Conservation (phyloP, 1,139 yeast species). For the Lodderomyces beijingensis region DNA sequence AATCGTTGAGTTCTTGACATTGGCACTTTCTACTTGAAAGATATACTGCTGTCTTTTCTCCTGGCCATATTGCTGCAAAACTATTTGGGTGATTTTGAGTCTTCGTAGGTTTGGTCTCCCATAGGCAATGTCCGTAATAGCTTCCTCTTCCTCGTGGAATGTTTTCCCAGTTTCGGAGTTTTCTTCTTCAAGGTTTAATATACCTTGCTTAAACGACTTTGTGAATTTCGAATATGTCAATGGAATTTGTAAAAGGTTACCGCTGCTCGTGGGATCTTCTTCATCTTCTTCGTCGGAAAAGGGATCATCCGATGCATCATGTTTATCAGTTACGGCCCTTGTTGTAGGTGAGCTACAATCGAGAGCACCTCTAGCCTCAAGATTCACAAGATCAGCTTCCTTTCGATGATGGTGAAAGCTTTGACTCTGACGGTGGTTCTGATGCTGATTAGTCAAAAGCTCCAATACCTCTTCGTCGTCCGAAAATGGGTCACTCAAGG, state of each 20-base stretch:
- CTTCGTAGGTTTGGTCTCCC: constrained; percentile 46
- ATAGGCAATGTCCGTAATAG: constrained; percentile 36
- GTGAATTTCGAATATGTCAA: constrained; percentile 4
- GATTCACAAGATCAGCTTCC: background rate
- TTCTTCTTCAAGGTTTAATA: constrained; percentile 20
- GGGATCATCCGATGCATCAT: constrained; percentile 21
- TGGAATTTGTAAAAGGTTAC: background rate
- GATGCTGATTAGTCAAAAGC: constrained; percentile 8
- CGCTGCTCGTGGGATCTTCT: too few relatives aligned
- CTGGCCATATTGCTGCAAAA: constrained; percentile 22
- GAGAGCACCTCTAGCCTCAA: too few relatives aligned
- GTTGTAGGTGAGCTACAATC: background rate
- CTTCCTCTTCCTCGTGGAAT: constrained; percentile 19
- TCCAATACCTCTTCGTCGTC: constrained; percentile 31
- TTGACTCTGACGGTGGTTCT: background rate
- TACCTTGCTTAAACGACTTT: constrained; percentile 23
- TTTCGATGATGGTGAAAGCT: background rate
- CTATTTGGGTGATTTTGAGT: constrained; percentile 40
- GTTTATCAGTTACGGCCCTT: background rate
- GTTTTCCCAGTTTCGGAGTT: constrained; percentile 7
- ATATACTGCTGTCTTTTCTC: constrained; percentile 39
- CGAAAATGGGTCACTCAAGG: constrained; percentile 28
- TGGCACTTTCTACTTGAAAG: constrained; percentile 40
- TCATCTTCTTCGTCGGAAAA: constrained; percentile 27
- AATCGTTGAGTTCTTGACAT: constrained; percentile 31